These are phyloP conservation scores for Cronartium ribicola DNA, from an alignment of 1,284 basidiomycete species.

Conservation along the genomic window DNA sequence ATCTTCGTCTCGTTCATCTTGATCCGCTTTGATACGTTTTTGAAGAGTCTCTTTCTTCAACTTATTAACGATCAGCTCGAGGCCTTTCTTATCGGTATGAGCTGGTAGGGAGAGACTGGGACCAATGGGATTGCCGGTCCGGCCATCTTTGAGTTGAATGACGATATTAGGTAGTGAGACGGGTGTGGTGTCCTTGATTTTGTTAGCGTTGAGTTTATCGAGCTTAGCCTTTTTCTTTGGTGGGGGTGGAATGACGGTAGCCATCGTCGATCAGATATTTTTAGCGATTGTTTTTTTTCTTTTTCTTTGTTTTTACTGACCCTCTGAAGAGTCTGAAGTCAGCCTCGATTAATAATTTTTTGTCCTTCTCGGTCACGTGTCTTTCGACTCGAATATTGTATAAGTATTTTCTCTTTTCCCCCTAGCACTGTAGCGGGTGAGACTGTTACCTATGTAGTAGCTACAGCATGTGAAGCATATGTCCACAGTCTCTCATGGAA, in stretches of 20 bases:
- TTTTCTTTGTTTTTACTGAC: too few relatives aligned
- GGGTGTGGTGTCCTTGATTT: conserved; percentile 42
- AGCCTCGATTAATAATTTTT: too few relatives aligned
- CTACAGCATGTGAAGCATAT: too few relatives aligned
- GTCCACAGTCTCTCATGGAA: too few relatives aligned
- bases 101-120: conserved; percentile 82
- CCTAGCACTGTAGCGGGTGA: too few relatives aligned
- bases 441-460: too few relatives aligned
- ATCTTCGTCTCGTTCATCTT: conserved; percentile 28
- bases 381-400: too few relatives aligned
- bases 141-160: conserved; percentile 84
- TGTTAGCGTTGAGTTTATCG: conserved; percentile 29
- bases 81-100: conserved; percentile 73
- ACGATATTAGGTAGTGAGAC: conserved; percentile 66
- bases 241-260: conserved; percentile 42
- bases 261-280: not conserved
- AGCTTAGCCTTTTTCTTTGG: conserved; percentile 41
- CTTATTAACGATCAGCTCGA: conserved; percentile 81
- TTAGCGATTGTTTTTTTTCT: too few relatives aligned
- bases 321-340: too few relatives aligned
- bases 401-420: too few relatives aligned
- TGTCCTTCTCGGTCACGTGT: too few relatives aligned
- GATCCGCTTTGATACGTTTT: conserved; percentile 12
- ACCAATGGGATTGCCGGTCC: conserved; percentile 72
- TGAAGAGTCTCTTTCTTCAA: conserved; percentile 57